These are phyloP conservation scores for Plectranthus barbatus DNA, from an alignment of 257 asterid genomes.

Conservation along the genomic window DNA sequence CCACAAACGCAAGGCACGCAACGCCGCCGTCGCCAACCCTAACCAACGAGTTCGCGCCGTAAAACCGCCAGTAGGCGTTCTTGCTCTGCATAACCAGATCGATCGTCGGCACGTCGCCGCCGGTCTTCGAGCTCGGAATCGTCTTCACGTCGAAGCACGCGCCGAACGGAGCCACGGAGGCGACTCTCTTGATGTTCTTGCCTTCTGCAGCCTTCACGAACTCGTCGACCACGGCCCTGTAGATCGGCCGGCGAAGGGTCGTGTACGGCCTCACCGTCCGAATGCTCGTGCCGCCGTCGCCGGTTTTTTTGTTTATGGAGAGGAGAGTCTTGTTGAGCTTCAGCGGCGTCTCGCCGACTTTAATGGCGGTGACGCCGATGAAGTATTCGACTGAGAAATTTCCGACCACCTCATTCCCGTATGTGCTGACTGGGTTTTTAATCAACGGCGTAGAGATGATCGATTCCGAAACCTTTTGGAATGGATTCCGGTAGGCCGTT, in stretches of 20 bases:
- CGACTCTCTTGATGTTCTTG: conserved; percentile 25
- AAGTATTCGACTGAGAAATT: conserved; percentile 32
- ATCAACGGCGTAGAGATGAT: conserved; percentile 25
- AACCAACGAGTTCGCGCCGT: conserved; percentile 39
- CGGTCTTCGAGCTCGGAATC: conserved; percentile 9
- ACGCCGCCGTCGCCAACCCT: conserved; percentile 20
- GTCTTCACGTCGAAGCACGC: conserved; percentile 39
- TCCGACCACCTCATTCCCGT: conserved; percentile 23
- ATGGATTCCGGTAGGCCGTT: conserved; percentile 5
- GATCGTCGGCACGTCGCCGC: conserved; percentile 30
- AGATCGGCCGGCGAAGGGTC: conserved; percentile 28
- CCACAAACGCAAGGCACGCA: conserved; percentile 43
- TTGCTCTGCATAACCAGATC: conserved; percentile 27
- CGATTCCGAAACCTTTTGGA: conserved; percentile 18
- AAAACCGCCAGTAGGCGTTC: conserved; percentile 33
- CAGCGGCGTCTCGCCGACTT: conserved; percentile 22
- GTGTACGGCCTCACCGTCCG: conserved; percentile 45
- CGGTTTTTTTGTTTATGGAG: conserved; percentile 26
- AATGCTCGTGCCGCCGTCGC: conserved; percentile 42
- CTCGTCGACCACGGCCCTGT: conserved; percentile 21
- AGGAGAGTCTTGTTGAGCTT: conserved; percentile 30
- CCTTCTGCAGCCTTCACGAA: conserved; percentile 29
- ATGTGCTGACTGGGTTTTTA: conserved; percentile 31
- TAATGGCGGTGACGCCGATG: conserved; percentile 28
- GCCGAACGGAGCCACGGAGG: conserved; percentile 37